phyloP scores from a whole-genome alignment of 306 rosid genomes.

The Inga leiocalycina region DNA sequence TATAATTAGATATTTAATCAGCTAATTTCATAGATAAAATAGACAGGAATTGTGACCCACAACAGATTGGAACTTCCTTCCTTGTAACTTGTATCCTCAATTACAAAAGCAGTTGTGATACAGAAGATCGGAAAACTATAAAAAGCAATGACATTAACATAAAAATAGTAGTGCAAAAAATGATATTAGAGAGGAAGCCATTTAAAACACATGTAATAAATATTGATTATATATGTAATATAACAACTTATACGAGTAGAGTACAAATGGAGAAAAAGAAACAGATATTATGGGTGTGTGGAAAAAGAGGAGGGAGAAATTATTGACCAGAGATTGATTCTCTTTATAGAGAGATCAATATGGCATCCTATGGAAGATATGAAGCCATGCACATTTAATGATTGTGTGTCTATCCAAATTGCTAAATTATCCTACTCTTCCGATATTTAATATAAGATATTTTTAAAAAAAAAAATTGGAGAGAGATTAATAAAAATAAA shows the following conservation, averaged over 20 bases:
- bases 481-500: too few relatives aligned
- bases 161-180: not conserved
- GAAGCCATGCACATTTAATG: not conserved
- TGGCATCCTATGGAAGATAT: slow-evolving; percentile 6
- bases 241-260: too few relatives aligned
- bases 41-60: too few relatives aligned
- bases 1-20: not conserved
- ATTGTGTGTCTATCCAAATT: not conserved
- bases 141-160: not conserved
- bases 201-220: too few relatives aligned
- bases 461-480: too few relatives aligned
- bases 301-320: slow-evolving; percentile 4
- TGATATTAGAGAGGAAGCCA: not conserved
- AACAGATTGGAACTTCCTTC: not conserved
- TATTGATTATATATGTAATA: too few relatives aligned
- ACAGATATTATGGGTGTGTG: not conserved
- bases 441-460: too few relatives aligned
- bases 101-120: too few relatives aligned
- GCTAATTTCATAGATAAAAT: not conserved
- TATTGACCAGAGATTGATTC: slow-evolving; percentile 3
- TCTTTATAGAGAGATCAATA: not conserved
- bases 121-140: not conserved
- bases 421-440: not conserved
- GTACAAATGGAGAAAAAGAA: not conserved
- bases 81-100: not conserved